Evolutionary conservation across 768 basidiomycete species (phyloP).

Genomic region (Naganishia vishniacii): DNA sequence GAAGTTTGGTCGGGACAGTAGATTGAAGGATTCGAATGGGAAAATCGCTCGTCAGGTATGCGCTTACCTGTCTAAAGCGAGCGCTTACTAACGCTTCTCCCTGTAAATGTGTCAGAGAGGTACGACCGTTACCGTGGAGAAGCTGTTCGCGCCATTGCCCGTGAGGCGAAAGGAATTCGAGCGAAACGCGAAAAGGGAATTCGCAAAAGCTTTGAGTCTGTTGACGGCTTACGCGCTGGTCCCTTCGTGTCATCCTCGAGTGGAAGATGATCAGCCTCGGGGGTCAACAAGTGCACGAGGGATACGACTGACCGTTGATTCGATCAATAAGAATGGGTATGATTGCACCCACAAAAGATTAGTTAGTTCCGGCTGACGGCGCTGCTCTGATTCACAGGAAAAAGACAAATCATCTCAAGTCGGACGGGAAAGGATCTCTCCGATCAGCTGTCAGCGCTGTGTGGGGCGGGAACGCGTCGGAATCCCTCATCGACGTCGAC

Average conservation of each 20-base stretch:
- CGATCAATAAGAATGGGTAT: slow-evolving; percentile 63
- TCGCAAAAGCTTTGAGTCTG: slow-evolving; percentile 71
- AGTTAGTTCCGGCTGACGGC: not conserved
- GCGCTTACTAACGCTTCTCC: not conserved
- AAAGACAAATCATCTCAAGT: slow-evolving; percentile 61
- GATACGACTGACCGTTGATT: slow-evolving; percentile 69
- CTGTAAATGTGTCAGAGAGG: slow-evolving; percentile 65
- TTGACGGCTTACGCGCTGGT: slow-evolving; percentile 84
- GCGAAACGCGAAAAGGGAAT: slow-evolving; percentile 81
- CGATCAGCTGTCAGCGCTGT: slow-evolving; percentile 64
- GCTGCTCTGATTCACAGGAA: slow-evolving; percentile 40
- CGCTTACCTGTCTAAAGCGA: not conserved
- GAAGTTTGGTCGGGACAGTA: slow-evolving; percentile 66
- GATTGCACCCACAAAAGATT: slow-evolving; percentile 34
- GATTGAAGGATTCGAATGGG: slow-evolving; percentile 54
- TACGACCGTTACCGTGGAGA: slow-evolving; percentile 68
- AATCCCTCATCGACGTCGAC: slow-evolving; percentile 68
- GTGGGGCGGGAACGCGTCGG: slow-evolving; percentile 78
- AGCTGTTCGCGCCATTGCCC: slow-evolving; percentile 73
- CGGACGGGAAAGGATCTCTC: slow-evolving; percentile 62
- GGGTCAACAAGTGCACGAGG: slow-evolving; percentile 52
- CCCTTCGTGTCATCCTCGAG: slow-evolving; percentile 52
- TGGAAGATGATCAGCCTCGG: slow-evolving; percentile 11
- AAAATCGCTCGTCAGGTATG: slow-evolving; percentile 68
- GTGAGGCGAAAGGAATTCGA: slow-evolving; percentile 89